These are phyloP conservation scores for Pleurotus djamor DNA, from an alignment of 768 basidiomycete genomes.

Conservation along the genomic window DNA sequence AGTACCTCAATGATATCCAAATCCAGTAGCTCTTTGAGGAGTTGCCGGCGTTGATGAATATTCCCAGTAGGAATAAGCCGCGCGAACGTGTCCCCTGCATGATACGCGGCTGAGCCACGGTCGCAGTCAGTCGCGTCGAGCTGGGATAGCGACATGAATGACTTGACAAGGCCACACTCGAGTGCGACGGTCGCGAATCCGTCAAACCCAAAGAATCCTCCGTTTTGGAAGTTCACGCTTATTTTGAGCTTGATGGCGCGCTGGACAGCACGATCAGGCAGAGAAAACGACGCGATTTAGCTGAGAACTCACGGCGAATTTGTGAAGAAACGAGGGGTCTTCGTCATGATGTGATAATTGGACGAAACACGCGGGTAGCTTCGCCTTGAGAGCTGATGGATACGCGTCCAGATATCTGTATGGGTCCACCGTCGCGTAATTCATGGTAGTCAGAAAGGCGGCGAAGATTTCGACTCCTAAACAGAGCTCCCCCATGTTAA, in stretches of 20 bases:
- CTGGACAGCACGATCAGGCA: constrained; percentile 1
- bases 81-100: constrained; percentile 17
- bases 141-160: constrained; percentile 19
- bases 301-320: background rate
- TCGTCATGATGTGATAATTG: background rate
- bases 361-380: too few species aligned
- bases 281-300: background rate
- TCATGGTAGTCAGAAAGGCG: too few species aligned
- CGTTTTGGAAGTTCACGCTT: background rate
- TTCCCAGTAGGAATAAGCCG: constrained; percentile 17
- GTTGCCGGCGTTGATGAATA: constrained; percentile 13
- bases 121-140: constrained; percentile 12
- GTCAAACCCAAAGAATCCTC: constrained; percentile 14
- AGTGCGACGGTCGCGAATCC: constrained; percentile 19
- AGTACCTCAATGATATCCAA: constrained; percentile 16
- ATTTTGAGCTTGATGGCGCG: background rate
- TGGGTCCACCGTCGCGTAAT: too few species aligned
- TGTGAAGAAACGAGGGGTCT: background rate
- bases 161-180: constrained; percentile 22
- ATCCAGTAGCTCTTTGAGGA: constrained; percentile 21
- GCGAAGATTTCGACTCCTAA: too few species aligned
- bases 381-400: too few species aligned
- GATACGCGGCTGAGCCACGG: constrained; percentile 16
- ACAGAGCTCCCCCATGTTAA: too few species aligned
- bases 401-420: too few species aligned